Base-by-base conservation (phyloP, 371 early-diverging fungal genomes). In the Syncephalastrum monosporum region DNA sequence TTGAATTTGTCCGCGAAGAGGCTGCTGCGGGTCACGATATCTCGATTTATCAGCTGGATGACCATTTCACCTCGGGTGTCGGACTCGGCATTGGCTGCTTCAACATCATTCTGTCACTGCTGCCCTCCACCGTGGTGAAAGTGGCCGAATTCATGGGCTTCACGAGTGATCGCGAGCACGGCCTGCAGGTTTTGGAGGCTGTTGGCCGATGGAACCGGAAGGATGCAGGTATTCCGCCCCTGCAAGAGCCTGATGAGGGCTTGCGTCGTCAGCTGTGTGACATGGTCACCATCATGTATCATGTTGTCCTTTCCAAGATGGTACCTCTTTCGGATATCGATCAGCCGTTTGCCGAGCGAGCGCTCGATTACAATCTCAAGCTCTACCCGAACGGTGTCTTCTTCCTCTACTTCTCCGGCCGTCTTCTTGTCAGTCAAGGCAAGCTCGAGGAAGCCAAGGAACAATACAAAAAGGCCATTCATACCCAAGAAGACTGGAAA, bases 141-240 rank as follows among this genome's bases (percentile, higher is more conserved):
- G 81, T 75, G 8, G 84, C 76, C 12, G 77, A 91, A 68, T 68
- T 91, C 42, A 82, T 91, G 42, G 92, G 92, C 0, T 91, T 91
- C 69, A 61, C 82, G 1, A 85, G 85, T 13, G 82, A 89, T 60
- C 78, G 87, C 25, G 66, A 72, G 5, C 79, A 83, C 63, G 92
- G 88, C 4, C 68, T 92, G 1, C 67, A 69, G 49, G 66, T 84
- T 12, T 72, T 92, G 23, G 85, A 79, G 53, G 64, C 83, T 16
- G 82, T 84, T 8, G 80, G 82, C 16, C 72, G 66, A 13, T 84
- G 81, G 79, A 80, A 4, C 65, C 81, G 49, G 67, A 82, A 24
- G 67, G 75, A 21, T 61, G 47, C 42, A 50, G 56, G 13, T 68
- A 57, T 64, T 17, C 53, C 59, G 13, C 41, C 27, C 17, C 50